Evolutionary conservation across 768 basidiomycete genomes (phyloP).

Genomic region (Favolaschia claudopus): DNA sequence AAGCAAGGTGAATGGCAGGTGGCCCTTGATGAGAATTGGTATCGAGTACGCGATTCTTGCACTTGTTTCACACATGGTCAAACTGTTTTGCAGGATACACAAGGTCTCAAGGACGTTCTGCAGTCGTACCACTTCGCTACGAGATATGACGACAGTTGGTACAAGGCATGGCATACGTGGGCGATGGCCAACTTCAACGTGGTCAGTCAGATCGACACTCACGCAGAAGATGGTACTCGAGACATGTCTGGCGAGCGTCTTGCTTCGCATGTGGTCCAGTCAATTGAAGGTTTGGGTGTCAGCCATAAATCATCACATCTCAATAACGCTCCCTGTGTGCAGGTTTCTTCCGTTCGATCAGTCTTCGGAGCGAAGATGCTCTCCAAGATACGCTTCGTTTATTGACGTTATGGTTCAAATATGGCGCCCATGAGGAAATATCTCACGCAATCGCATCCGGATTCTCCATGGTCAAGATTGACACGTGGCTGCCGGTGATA

Average conservation of each 20-base stretch:
- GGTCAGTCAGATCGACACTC: conserved; percentile 80
- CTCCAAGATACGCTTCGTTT: conserved; percentile 94
- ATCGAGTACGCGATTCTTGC: conserved; percentile 55
- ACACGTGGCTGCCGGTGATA: conserved; percentile 98
- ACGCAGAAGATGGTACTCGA: conserved; percentile 57
- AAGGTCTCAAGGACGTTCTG: conserved; percentile 85
- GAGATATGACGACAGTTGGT: conserved; percentile 91
- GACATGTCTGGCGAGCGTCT: conserved; percentile 71
- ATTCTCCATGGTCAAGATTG: conserved; percentile 89
- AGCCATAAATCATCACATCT: no score
- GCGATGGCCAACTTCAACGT: conserved; percentile 97
- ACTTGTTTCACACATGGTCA: neutral
- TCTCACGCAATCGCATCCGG: conserved; percentile 90
- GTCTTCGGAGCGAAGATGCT: conserved; percentile 87
- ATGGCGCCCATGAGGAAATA: conserved; percentile 89
- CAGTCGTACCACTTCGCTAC: conserved; percentile 88
- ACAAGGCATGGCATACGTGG: conserved; percentile 99
- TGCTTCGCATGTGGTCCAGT: conserved; percentile 88
- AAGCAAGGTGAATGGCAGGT: conserved; percentile 97
- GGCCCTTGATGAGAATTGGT: conserved; percentile 80
- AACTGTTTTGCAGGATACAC: conserved; percentile 30
- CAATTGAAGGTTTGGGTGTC: conserved; percentile 71
- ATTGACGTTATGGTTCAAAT: conserved; percentile 98
- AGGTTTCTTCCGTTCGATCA: conserved; percentile 97
- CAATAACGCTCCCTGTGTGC: no score